phyloP scores from a whole-genome alignment of 1,139 yeast genomes.

The Yamadazyma sp. region DNA sequence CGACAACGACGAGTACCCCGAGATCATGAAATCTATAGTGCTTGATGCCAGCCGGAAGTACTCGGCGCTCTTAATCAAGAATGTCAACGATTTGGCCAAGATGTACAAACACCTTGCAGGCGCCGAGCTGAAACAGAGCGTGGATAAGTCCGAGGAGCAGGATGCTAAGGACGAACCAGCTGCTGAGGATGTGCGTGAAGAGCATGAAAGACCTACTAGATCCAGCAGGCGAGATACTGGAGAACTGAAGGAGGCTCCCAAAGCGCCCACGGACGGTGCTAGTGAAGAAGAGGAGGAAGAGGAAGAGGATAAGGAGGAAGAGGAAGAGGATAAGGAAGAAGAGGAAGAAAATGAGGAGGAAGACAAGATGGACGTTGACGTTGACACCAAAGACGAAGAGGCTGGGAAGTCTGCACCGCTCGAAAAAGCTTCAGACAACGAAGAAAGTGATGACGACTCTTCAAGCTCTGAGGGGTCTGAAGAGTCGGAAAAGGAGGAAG shows the following conservation, averaged over 20 bases:
- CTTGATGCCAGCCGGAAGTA: slow-evolving; percentile 27
- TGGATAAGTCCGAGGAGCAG: neutral
- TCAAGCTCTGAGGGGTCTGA: neutral
- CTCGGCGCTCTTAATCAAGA: slow-evolving; percentile 24
- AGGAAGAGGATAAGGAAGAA: slow-evolving; percentile 5
- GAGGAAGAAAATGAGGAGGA: slow-evolving; percentile 5
- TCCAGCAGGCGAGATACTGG: slow-evolving; percentile 6
- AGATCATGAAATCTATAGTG: slow-evolving; percentile 25
- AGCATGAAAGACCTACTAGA: neutral
- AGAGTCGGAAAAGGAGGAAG: slow-evolving; percentile 2
- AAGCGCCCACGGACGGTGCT: no score
- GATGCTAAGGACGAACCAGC: slow-evolving; percentile 1
- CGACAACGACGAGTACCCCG: slow-evolving; percentile 11
- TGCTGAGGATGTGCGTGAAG: neutral
- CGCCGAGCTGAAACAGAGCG: neutral
- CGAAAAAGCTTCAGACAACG: slow-evolving; percentile 2
- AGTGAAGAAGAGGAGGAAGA: slow-evolving; percentile 7
- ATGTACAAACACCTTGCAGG: neutral
- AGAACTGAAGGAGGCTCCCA: slow-evolving; percentile 5
- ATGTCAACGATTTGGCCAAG: slow-evolving; percentile 26
- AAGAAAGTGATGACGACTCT: slow-evolving; percentile 3
- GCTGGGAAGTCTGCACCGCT: slow-evolving; percentile 3
- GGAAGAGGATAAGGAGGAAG: slow-evolving; percentile 9
- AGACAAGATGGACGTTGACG: slow-evolving; percentile 6
- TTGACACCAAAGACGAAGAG: slow-evolving; percentile 2